A percentile compares a stretch with the other conserved stretches of the same genome.
Evolutionary conservation across 768 basidiomycete genomes (phyloP).

Genomic region (Mycena amicta): DNA sequence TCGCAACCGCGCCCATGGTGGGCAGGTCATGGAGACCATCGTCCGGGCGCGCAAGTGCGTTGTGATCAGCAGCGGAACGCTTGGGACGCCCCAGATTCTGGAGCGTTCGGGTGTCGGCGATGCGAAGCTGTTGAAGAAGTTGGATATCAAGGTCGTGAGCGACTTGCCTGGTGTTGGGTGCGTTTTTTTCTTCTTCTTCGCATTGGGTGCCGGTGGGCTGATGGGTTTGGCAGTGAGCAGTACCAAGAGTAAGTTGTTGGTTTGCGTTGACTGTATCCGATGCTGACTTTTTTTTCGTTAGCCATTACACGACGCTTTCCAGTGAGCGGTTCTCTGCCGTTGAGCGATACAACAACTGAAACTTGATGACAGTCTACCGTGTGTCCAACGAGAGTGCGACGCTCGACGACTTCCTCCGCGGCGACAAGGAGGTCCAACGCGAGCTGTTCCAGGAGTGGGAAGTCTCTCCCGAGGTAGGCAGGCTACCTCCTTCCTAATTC

Average conservation of each 20-base stretch:
- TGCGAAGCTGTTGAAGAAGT: conserved; percentile 53
- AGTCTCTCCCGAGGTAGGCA: conserved; percentile 34
- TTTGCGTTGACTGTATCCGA: no score
- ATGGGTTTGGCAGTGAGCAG: conserved; percentile 48
- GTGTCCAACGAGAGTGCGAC: conserved; percentile 67
- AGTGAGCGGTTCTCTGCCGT: conserved; percentile 36
- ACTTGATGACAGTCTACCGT: conserved; percentile 54
- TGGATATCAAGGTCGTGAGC: conserved; percentile 63
- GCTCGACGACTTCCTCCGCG: conserved; percentile 70
- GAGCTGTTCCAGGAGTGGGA: conserved; percentile 37
- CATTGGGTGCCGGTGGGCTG: not conserved
- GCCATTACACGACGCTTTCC: conserved; percentile 69
- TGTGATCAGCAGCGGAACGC: conserved; percentile 65
- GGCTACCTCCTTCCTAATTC: not conserved
- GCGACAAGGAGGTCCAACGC: conserved; percentile 57
- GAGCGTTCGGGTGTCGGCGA: conserved; percentile 73
- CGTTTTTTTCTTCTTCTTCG: conserved; percentile 21
- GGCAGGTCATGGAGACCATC: conserved; percentile 58
- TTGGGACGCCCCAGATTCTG: conserved; percentile 73
- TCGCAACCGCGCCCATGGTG: conserved; percentile 57
- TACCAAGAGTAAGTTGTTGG: conserved; percentile 61
- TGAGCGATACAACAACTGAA: conserved; percentile 6
- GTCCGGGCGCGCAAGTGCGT: conserved; percentile 69
- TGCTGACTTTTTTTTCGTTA: no score
- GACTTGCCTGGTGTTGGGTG: conserved; percentile 74